Conservation (phyloP, 176 grass and related monocot species). For the Ensete glaucum region DNA sequence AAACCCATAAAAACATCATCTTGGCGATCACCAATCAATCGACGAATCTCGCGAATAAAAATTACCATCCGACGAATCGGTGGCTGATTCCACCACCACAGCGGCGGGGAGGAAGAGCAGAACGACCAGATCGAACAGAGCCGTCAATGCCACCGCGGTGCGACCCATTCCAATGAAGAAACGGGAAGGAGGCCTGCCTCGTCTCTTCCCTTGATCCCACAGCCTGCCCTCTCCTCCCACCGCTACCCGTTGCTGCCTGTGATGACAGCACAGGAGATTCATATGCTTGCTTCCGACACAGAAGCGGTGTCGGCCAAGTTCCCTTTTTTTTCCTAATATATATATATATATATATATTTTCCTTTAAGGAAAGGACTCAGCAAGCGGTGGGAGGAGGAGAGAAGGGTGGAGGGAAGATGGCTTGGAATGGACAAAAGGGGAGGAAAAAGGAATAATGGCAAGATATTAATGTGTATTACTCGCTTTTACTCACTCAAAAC, state of each 20-base stretch:
- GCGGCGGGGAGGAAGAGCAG: not conserved
- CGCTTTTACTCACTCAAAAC: too few species aligned
- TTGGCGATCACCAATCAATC: not conserved
- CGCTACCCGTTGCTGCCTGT: not conserved
- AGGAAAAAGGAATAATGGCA: too few species aligned
- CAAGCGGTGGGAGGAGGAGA: not conserved
- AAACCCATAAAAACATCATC: not conserved
- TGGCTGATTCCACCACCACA: conserved; percentile 13
- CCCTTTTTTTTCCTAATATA: not conserved
- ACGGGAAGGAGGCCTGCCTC: not conserved
- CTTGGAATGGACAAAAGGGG: not conserved
- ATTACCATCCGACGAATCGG: conserved; percentile 10
- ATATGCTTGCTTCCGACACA: conserved; percentile 20
- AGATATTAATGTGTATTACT: too few species aligned
- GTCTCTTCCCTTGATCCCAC: not conserved
- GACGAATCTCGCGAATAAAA: not conserved
- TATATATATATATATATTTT: not conserved
- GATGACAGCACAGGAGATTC: conserved; percentile 12
- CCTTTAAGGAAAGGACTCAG: not conserved
- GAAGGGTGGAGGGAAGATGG: not conserved
- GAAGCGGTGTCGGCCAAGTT: conserved; percentile 8
- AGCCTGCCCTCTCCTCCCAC: not conserved
- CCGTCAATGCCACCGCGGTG: not conserved
- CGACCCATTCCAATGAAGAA: not conserved
- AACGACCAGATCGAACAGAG: not conserved